Evolutionary conservation across 1,284 basidiomycete genomes (phyloP), one percentile per base, ranked within the genome.

Genomic region (Ceratobasidium sp.): DNA sequence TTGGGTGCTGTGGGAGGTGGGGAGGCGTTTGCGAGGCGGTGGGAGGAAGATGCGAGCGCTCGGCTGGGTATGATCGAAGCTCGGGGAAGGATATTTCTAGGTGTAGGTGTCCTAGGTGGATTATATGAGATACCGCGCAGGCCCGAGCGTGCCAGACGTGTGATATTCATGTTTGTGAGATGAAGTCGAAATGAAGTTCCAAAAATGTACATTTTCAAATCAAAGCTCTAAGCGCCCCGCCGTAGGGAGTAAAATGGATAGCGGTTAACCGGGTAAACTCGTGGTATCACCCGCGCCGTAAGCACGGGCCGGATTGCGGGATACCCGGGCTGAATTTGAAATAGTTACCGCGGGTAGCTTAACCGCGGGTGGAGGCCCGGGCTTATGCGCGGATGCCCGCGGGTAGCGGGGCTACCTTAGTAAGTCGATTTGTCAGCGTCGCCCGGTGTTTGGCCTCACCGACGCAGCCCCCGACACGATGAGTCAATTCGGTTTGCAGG

Each of bases 1-100:
- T 78, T 77, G 19, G 74, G 63, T 48, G 72, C 17, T 17, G 62
- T 60, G 6, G 72, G 69, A n/a, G 69, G 69, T 9, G 67, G 41
- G 11, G 69, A 48, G 9, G 50, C 44, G 8, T 17, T 15, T 50
- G 62, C 47, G 29, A 48, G 45, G 31, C 22, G 56, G 17, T 41
- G 44, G 24, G 48, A 41, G 27, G 57, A 19, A 19, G 41, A 59
- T 50, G 27, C 33, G 29, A 71, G 47, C 17, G 41, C 19, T 47
- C 66, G 36, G 31, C 31, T 17, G 5, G 41, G 41, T 51, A 27
- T 47, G 11, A 19, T 33, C 17, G 24, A 4, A 48, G 69, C 27
- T 19, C 57, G 6, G 33, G 44, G 17, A 5, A 60, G 31, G 7
- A 31, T 22, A 50, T 22, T 41, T 27, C 31, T 8, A 67, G 65